These are phyloP conservation scores for Gossypium aridum DNA, from an alignment of 441 rosid species.

Conservation along the genomic window DNA sequence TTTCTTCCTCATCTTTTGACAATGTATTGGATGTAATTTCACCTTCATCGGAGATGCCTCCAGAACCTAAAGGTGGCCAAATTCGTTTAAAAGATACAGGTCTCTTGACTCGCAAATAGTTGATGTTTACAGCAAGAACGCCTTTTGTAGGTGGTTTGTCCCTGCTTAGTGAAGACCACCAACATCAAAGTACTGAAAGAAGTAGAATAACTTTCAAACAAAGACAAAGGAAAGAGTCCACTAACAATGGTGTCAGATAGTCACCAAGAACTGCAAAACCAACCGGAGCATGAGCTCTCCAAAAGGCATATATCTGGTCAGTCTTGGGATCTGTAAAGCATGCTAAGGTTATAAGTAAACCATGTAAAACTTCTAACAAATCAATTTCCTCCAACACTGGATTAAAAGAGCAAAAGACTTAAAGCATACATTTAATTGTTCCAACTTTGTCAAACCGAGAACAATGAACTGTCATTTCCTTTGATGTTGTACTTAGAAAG, in stretches of 20 bases:
- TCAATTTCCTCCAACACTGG: background rate
- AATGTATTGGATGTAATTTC: constrained; percentile 16
- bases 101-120: constrained; percentile 72
- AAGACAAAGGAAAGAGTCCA: constrained; percentile 14
- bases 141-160: constrained; percentile 97
- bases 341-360: constrained; percentile 21
- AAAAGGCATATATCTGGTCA: constrained; percentile 72
- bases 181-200: constrained; percentile 9
- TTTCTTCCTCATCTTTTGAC: constrained; percentile 22
- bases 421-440: constrained; percentile 57
- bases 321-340: constrained; percentile 48
- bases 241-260: constrained; percentile 86
- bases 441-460: constrained; percentile 94
- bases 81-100: constrained; percentile 73
- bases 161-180: constrained; percentile 44
- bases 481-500: constrained; percentile 83
- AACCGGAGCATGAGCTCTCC: constrained; percentile 94
- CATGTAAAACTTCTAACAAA: constrained; percentile 11
- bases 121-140: constrained; percentile 81
- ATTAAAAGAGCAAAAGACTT: background rate
- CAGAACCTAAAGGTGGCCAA: constrained; percentile 54
- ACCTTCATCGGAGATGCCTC: constrained; percentile 33
- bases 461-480: constrained; percentile 78
- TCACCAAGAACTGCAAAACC: constrained; percentile 98
- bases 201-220: constrained; percentile 12